These are phyloP conservation scores for Neodidymelliopsis sp. DNA, from an alignment of 2,329 filamentous ascomycete genomes.

Conservation along the genomic window DNA sequence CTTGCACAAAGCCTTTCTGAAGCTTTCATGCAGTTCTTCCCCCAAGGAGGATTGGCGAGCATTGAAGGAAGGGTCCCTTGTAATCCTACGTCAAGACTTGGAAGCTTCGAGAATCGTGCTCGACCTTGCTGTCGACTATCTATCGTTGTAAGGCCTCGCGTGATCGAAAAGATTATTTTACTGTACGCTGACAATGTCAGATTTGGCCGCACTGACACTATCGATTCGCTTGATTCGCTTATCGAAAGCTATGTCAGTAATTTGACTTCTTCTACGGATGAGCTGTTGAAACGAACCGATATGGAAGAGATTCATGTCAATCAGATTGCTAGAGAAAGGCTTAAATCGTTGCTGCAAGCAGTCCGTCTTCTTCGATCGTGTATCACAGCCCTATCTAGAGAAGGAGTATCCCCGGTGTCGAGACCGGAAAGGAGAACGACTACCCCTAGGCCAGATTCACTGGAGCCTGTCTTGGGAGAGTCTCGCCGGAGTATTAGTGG, in stretches of 20 bases:
- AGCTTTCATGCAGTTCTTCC: slow-evolving; percentile 33
- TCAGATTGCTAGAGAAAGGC: slow-evolving; percentile 33
- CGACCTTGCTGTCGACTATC: slow-evolving; percentile 40
- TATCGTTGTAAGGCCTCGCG: slow-evolving; percentile 33
- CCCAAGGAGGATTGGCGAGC: slow-evolving; percentile 33
- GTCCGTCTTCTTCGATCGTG: slow-evolving; percentile 34
- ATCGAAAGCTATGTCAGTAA: slow-evolving; percentile 26
- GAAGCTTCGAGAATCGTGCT: slow-evolving; percentile 37
- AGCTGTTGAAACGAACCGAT: slow-evolving; percentile 35
- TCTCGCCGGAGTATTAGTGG: slow-evolving; percentile 28
- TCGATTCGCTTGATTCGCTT: slow-evolving; percentile 31
- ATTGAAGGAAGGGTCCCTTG: slow-evolving; percentile 26
- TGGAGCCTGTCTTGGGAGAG: slow-evolving; percentile 33
- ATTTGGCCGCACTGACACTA: slow-evolving; percentile 28
- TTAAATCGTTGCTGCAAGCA: slow-evolving; percentile 33
- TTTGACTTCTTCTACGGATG: slow-evolving; percentile 27
- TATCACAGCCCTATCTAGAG: slow-evolving; percentile 29
- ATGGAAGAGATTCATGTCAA: slow-evolving; percentile 36
- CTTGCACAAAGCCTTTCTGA: slow-evolving; percentile 40
- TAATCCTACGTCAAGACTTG: slow-evolving; percentile 33
- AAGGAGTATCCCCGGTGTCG: slow-evolving; percentile 14
- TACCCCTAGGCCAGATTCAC: slow-evolving; percentile 32
- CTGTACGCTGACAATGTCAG: slow-evolving; percentile 16
- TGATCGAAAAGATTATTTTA: background rate
- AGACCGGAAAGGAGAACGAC: slow-evolving; percentile 23